Evolutionary conservation across 2,329 filamentous ascomycete species (phyloP), one percentile per base, ranked within the genome.

Genomic region (Botrytis aclada): DNA sequence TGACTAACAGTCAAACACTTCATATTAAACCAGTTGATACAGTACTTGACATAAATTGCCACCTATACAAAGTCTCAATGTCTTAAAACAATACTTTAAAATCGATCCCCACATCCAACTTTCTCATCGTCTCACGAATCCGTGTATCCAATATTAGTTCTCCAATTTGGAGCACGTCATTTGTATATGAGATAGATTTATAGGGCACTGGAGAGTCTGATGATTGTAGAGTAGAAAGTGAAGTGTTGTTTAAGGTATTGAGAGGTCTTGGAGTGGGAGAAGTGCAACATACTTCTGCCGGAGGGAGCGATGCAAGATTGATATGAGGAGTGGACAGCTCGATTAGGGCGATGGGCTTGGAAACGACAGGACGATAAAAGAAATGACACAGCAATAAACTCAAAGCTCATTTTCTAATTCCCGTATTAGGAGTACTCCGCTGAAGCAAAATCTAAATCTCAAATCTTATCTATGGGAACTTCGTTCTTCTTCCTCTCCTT

Each of bases 401-500:
- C 25, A 54, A 29, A 54, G 5, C 12, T 7, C 47, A 54, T 54
- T n/a, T 4, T n/a, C 12, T n/a, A 7, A 54, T 29, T 54, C 10
- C 4, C 10, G 25, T 54, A 54, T 45, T 34, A 3, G 16, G 16
- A 62, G 3, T n/a, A n/a, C 16, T n/a, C 2, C n/a, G 25, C 41
- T 47, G 22, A 25, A 34, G 41, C 18, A 8, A 65, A 25, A 22
- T 47, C 18, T 65, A 34, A 12, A n/a, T 20, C 43, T 65, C 63
- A 65, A 34, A 34, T 65, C 41, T 37, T 65, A n/a, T 51, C 63
- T 7, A 47, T 7, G 10, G 63, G 29, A 25, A 65, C 16, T 6
- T 66, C 43, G n/a, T n/a, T 51, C 29, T 41, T 54, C 34, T 41
- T 56, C 1, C 14, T 41, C 58, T 70, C 69, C 32, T 41, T 70